phyloP scores from a whole-genome alignment of 2,329 filamentous ascomycete species.

The Aureobasidium vineae region DNA sequence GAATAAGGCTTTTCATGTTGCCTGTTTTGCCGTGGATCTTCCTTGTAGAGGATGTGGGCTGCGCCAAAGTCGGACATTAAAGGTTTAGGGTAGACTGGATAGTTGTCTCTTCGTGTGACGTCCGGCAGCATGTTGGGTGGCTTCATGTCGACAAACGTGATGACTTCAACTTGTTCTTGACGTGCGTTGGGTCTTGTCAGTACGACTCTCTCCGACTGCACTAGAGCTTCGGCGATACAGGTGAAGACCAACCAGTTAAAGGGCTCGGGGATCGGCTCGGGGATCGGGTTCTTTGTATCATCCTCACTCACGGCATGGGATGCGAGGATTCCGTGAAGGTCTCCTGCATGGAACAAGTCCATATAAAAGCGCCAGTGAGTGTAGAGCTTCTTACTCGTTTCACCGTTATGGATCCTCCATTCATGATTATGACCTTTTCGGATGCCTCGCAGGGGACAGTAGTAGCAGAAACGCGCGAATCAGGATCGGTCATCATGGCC shows the following conservation, averaged over 20 bases:
- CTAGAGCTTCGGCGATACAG: background rate
- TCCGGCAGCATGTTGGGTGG: background rate
- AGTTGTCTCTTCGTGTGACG: background rate
- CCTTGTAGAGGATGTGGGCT: background rate
- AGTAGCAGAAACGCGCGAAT: background rate
- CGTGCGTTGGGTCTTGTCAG: background rate
- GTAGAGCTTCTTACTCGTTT: too few species aligned
- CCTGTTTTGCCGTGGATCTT: background rate
- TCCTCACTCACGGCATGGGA: background rate
- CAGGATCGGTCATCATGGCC: background rate
- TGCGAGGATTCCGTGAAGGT: background rate
- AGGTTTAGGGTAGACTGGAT: background rate
- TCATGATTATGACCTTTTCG: background rate
- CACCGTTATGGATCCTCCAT: background rate
- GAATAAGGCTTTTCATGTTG: background rate
- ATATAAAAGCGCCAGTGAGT: slow-evolving; percentile 5
- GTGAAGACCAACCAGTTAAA: background rate
- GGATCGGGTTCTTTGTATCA: background rate
- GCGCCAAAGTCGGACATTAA: background rate
- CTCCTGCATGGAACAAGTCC: background rate
- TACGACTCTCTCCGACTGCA: background rate
- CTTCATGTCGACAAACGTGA: slow-evolving; percentile 3
- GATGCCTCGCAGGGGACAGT: background rate
- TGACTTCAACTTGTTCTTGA: background rate
- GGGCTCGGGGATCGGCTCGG: background rate